Evolutionary conservation across 2,329 filamentous ascomycete genomes (phyloP).

Genomic region (Curvularia verruculosa): DNA sequence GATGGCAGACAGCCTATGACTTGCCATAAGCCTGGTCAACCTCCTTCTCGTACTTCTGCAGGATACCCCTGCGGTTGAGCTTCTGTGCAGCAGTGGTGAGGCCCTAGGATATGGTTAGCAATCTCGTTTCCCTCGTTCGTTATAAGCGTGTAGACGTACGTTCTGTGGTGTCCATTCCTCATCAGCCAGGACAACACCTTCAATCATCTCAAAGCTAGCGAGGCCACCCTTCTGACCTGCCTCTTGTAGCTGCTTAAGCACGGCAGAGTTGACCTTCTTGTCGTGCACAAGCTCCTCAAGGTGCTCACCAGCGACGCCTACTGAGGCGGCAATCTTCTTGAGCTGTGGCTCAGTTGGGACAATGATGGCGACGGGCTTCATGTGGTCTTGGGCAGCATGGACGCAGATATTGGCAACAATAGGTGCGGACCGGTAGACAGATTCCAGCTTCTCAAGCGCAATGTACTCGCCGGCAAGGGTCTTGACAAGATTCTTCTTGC

Average conservation of each 20-base stretch:
- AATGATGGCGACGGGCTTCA: slow-evolving; percentile 84
- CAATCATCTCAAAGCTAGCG: slow-evolving; percentile 73
- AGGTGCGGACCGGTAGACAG: slow-evolving; percentile 81
- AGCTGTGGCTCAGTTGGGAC: slow-evolving; percentile 63
- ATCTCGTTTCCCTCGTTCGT: not conserved
- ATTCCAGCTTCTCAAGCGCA: slow-evolving; percentile 92
- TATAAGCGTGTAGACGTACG: slow-evolving; percentile 61
- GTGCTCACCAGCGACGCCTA: slow-evolving; percentile 67
- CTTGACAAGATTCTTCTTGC: slow-evolving; percentile 98
- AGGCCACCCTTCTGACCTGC: slow-evolving; percentile 71
- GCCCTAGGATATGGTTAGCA: slow-evolving; percentile 45
- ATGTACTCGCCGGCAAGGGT: slow-evolving; percentile 95
- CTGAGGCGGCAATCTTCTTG: slow-evolving; percentile 61
- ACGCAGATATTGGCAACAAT: slow-evolving; percentile 87
- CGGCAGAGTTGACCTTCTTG: slow-evolving; percentile 65
- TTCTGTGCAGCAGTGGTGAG: slow-evolving; percentile 61
- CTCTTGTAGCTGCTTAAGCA: slow-evolving; percentile 73
- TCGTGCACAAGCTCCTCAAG: slow-evolving; percentile 73
- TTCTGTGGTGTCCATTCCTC: slow-evolving; percentile 88
- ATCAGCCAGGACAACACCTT: slow-evolving; percentile 77
- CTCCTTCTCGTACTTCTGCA: slow-evolving; percentile 59
- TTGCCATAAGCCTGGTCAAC: slow-evolving; percentile 55
- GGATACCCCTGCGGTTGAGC: slow-evolving; percentile 58
- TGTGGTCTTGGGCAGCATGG: slow-evolving; percentile 75
- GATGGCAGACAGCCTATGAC: not conserved